A percentile compares a stretch with the other conserved stretches of the same genome.
phyloP scores from a whole-genome alignment of 2,329 filamentous ascomycete species.

The Fusarium dimerum region DNA sequence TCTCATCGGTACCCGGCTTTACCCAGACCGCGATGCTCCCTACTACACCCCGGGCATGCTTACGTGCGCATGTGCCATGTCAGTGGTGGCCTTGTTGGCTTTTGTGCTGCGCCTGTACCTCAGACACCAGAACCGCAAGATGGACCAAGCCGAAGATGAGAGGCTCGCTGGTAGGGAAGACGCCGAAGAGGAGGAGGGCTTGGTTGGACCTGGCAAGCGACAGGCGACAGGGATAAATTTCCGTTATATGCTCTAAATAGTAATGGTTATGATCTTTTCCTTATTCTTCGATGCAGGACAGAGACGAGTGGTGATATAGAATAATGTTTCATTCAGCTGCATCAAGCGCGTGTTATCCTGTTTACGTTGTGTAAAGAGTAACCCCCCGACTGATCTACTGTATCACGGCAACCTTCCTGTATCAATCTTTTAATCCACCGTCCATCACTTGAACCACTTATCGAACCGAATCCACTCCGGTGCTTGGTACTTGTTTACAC shows the following conservation, averaged over 20 bases:
- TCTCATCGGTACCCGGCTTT: conserved; percentile 66
- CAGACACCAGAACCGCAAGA: conserved; percentile 48
- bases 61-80: conserved; percentile 64
- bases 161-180: conserved; percentile 19
- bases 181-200: conserved; percentile 43
- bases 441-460: conserved; percentile 1
- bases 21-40: conserved; percentile 60
- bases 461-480: conserved; percentile 36
- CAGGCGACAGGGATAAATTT: conserved; percentile 34
- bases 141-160: conserved; percentile 39
- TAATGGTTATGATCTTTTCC: background rate
- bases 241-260: conserved; percentile 47
- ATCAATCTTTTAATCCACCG: background rate
- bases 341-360: conserved; percentile 9
- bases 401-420: no score
- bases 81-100: conserved; percentile 58
- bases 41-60: conserved; percentile 65
- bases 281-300: background rate
- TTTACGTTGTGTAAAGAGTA: conserved; percentile 8
- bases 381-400: background rate
- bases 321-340: conserved; percentile 8
- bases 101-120: conserved; percentile 55
- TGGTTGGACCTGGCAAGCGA: conserved; percentile 36
- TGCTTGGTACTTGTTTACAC: conserved; percentile 34
- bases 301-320: background rate